These are phyloP conservation scores for Argentina anserina DNA, from an alignment of 306 rosid genomes.

Conservation along the genomic window DNA sequence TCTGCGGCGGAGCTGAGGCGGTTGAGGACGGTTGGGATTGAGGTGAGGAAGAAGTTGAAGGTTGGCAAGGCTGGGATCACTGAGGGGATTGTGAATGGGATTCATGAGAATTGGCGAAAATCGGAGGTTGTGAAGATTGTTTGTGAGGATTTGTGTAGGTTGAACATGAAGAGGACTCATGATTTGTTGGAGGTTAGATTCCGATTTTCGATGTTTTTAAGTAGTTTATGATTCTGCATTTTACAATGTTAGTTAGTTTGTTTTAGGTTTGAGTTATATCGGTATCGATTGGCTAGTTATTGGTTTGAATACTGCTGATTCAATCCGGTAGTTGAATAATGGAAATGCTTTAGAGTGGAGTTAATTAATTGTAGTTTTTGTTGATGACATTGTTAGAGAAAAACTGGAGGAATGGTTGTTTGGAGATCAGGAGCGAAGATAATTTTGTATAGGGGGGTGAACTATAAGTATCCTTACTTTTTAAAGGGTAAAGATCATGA, in stretches of 20 bases:
- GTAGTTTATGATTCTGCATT: too few relatives aligned
- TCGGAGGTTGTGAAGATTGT: constrained; percentile 66
- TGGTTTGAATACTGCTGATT: too few relatives aligned
- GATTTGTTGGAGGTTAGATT: constrained; percentile 77
- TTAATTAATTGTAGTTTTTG: neutral
- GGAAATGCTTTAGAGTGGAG: neutral
- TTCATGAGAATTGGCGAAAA: constrained; percentile 84
- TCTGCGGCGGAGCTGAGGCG: constrained; percentile 51
- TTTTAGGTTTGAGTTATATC: too few relatives aligned
- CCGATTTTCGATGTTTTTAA: neutral
- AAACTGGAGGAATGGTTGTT: constrained; percentile 91
- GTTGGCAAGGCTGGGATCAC: constrained; percentile 88
- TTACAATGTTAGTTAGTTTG: too few relatives aligned
- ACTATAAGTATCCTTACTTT: constrained; percentile 82
- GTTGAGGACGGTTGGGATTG: constrained; percentile 47
- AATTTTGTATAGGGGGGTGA: constrained; percentile 73
- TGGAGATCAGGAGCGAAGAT: constrained; percentile 95
- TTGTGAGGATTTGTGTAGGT: constrained; percentile 68
- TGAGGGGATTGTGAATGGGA: constrained; percentile 83
- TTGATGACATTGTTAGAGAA: constrained; percentile 53
- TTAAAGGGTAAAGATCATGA: constrained; percentile 31
- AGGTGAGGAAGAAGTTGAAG: constrained; percentile 58
- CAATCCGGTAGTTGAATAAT: too few relatives aligned
- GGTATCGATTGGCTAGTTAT: too few relatives aligned
- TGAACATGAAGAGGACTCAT: constrained; percentile 93